Conservation (phyloP, 2,329 filamentous ascomycete genomes). For the Zymoseptoria passerinii region DNA sequence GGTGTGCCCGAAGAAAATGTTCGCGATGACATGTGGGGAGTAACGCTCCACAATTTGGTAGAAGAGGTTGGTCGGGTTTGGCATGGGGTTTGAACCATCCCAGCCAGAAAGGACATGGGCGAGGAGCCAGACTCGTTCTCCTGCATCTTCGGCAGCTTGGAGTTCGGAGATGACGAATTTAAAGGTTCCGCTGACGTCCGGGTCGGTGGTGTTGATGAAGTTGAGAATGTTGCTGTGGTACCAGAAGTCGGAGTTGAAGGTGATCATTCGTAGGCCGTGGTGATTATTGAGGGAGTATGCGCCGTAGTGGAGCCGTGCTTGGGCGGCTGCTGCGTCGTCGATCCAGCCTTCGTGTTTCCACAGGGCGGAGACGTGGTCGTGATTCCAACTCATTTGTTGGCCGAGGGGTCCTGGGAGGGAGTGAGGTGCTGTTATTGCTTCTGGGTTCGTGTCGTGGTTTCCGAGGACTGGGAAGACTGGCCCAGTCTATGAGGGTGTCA, state of each 20-base stretch:
- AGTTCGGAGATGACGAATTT: conserved; percentile 45
- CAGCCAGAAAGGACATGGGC: conserved; percentile 49
- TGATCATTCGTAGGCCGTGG: conserved; percentile 45
- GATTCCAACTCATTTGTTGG: conserved; percentile 51
- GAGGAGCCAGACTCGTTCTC: conserved; percentile 48
- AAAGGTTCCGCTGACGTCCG: conserved; percentile 43
- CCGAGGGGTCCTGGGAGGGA: conserved; percentile 46
- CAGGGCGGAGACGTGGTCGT: conserved; percentile 46
- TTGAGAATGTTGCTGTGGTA: conserved; percentile 41
- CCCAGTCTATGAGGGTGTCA: conserved; percentile 29
- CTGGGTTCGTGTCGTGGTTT: conserved; percentile 50
- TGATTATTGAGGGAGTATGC: conserved; percentile 49
- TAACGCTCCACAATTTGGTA: conserved; percentile 49
- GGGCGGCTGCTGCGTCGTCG: conserved; percentile 34
- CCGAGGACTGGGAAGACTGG: conserved; percentile 50
- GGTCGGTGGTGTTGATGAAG: conserved; percentile 45
- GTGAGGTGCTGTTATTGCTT: conserved; percentile 46
- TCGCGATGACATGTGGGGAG: conserved; percentile 47
- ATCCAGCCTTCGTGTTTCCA: conserved; percentile 53
- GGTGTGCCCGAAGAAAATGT: conserved; percentile 48
- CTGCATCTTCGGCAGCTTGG: conserved; percentile 44
- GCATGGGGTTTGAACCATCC: conserved; percentile 47
- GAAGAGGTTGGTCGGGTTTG: conserved; percentile 47
- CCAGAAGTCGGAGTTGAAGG: conserved; percentile 47
- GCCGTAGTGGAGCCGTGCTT: conserved; percentile 48